These are phyloP conservation scores for Cornus controversa DNA, from an alignment of 148 eudicot species.

Conservation along the genomic window DNA sequence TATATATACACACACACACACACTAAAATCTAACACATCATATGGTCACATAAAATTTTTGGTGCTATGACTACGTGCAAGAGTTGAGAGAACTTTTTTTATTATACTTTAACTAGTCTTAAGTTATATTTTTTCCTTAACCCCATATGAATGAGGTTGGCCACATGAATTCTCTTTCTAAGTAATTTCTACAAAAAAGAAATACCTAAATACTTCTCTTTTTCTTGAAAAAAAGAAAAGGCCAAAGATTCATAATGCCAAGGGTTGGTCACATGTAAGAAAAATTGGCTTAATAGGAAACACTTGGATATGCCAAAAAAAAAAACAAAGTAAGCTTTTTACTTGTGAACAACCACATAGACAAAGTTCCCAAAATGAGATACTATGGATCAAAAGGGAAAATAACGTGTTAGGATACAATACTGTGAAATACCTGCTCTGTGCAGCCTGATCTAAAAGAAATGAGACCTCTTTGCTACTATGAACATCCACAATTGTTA, in stretches of 20 bases:
- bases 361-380: neutral
- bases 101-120: too few species aligned
- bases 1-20: neutral
- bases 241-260: neutral
- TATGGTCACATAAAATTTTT: neutral
- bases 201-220: neutral
- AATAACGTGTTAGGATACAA: neutral
- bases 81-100: too few species aligned
- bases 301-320: neutral
- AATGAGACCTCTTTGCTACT: slow-evolving; percentile 85
- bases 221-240: neutral
- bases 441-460: slow-evolving; percentile 88
- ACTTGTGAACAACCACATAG: neutral
- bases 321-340: neutral
- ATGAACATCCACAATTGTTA: slow-evolving; percentile 80
- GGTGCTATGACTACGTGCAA: too few species aligned
- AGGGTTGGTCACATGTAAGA: neutral
- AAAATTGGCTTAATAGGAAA: neutral
- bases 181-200: too few species aligned
- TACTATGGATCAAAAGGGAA: neutral
- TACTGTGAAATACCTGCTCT: slow-evolving; percentile 67
- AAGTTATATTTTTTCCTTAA: too few species aligned
- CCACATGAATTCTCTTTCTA: too few species aligned
- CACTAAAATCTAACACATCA: neutral
- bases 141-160: neutral